These are phyloP conservation scores for Leishmania mexicana DNA, from an alignment of 208 protist species.

Conservation along the genomic window DNA sequence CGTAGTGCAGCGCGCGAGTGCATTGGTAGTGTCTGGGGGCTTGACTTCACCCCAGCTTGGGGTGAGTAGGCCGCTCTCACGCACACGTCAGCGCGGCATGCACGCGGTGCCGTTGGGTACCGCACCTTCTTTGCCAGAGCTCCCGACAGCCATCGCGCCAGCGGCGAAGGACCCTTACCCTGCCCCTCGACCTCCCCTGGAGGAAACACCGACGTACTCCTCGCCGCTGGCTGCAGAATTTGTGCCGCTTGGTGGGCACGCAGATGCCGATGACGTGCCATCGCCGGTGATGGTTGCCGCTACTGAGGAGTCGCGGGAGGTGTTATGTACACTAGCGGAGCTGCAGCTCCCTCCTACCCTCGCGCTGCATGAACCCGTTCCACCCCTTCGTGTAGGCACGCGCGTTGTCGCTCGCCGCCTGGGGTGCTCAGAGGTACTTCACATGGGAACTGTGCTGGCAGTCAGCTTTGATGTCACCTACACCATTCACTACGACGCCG, in stretches of 20 bases:
- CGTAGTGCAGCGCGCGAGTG: background rate
- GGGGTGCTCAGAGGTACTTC: conserved; percentile 40
- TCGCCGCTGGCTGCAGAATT: background rate
- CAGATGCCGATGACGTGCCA: background rate
- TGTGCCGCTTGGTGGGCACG: too few species aligned
- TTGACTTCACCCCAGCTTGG: background rate
- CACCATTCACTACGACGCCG: conserved; percentile 54
- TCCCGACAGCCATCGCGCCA: background rate
- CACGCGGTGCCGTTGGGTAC: background rate
- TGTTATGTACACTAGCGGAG: conserved; percentile 43
- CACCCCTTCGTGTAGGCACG: conserved; percentile 57
- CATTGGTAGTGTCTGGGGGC: background rate
- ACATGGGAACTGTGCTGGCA: conserved; percentile 49
- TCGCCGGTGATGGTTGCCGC: background rate
- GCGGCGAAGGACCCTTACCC: background rate
- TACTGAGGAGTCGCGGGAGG: conserved; percentile 19
- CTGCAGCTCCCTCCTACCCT: conserved; percentile 54
- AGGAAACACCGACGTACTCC: background rate
- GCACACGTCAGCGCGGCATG: background rate
- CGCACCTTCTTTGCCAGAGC: background rate
- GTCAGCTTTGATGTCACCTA: conserved; percentile 67
- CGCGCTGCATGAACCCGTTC: conserved; percentile 38
- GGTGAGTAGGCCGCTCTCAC: background rate
- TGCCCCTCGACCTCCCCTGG: background rate
- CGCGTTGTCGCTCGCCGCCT: conserved; percentile 60